phyloP scores from a whole-genome alignment of 306 rosid genomes.

The Abrus precatorius region DNA sequence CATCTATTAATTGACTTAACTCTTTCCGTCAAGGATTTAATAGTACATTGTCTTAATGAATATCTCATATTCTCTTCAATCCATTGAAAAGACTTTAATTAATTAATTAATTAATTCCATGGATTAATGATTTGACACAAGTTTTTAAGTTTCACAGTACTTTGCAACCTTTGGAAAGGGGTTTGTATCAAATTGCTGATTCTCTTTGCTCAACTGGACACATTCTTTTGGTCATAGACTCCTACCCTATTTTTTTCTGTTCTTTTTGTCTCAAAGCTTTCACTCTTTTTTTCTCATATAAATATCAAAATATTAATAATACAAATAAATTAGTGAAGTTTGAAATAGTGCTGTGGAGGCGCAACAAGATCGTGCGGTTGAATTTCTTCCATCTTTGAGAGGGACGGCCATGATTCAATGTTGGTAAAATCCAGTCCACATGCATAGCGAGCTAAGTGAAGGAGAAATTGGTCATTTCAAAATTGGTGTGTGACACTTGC shows the following conservation, averaged over 20 bases:
- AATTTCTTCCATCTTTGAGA: background rate
- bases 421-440: background rate
- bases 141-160: background rate
- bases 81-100: background rate
- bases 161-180: background rate
- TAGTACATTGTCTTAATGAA: background rate
- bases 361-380: slow-evolving; percentile 20
- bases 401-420: slow-evolving; percentile 14
- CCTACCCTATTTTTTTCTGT: background rate
- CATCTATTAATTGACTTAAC: background rate
- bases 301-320: background rate
- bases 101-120: background rate
- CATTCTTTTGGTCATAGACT: slow-evolving; percentile 11
- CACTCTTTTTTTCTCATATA: background rate
- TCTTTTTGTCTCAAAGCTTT: slow-evolving; percentile 22
- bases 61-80: background rate
- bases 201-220: background rate
- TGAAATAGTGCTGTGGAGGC: background rate
- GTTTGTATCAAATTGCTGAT: background rate
- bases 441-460: background rate
- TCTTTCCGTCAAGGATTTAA: background rate
- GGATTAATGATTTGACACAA: background rate
- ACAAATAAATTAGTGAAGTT: background rate
- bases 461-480: slow-evolving; percentile 19
- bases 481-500: background rate